Percentiles rank a stretch among this genome's conserved stretches.
These are phyloP conservation scores for Alternaria sp. DNA, from an alignment of 2,329 filamentous ascomycete genomes.

Conservation along the genomic window DNA sequence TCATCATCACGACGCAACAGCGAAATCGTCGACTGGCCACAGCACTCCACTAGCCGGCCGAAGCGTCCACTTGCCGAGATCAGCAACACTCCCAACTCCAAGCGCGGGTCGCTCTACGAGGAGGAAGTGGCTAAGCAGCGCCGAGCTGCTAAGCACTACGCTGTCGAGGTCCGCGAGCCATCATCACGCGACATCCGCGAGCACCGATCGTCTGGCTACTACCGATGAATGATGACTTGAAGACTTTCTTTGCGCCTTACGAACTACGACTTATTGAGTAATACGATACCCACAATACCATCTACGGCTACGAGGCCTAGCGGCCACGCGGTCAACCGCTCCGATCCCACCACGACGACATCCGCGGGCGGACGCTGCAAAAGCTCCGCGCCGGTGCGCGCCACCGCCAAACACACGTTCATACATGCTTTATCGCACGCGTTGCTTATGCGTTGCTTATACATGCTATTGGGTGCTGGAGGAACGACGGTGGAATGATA, in stretches of 20 bases:
- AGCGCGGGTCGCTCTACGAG: constrained; percentile 52
- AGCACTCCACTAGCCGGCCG: constrained; percentile 16
- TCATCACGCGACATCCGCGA: constrained; percentile 44
- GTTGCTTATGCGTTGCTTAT: constrained; percentile 17
- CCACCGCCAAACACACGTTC: constrained; percentile 11
- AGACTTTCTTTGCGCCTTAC: constrained; percentile 18
- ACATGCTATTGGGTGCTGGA: constrained; percentile 11
- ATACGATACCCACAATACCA: constrained; percentile 8
- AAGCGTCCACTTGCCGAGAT: constrained; percentile 38
- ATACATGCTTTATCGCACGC: constrained; percentile 17
- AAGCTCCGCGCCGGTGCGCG: constrained; percentile 12
- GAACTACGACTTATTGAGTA: constrained; percentile 1
- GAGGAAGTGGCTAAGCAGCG: constrained; percentile 46
- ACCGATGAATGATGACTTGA: constrained; percentile 39
- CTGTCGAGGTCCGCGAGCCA: constrained; percentile 52
- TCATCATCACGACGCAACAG: constrained; percentile 38
- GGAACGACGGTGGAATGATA: constrained; percentile 7
- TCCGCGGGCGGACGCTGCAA: constrained; percentile 14
- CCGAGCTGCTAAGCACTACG: constrained; percentile 47
- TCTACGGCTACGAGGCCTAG: constrained; percentile 10
- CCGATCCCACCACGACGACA: constrained; percentile 2
- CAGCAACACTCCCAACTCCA: constrained; percentile 37
- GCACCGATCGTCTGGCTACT: constrained; percentile 49
- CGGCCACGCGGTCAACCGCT: constrained; percentile 1
- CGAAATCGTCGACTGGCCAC: constrained; percentile 49